Percentiles rank a stretch among this genome's conserved stretches.
phyloP scores from a whole-genome alignment of 768 basidiomycete species.

The Termitomyces heimii region DNA sequence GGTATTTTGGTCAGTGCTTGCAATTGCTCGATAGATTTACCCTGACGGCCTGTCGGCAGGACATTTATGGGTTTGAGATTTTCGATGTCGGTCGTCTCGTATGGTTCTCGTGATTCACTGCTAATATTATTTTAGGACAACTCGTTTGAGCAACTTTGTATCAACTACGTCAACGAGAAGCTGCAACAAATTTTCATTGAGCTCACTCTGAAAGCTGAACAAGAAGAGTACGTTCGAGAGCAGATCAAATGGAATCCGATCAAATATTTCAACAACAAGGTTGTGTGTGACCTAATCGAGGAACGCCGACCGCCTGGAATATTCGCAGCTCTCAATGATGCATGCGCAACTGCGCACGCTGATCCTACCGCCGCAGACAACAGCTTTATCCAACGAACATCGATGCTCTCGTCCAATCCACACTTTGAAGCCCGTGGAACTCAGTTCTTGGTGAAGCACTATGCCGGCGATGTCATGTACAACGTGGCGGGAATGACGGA shows the following conservation, averaged over 20 bases:
- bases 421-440: conserved; percentile 94
- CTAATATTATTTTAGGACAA: conserved; percentile 56
- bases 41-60: conserved; percentile 34
- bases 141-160: conserved; percentile 96
- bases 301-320: conserved; percentile 95
- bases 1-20: conserved; percentile 71
- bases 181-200: conserved; percentile 99
- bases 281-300: conserved; percentile 98
- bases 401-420: conserved; percentile 74
- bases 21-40: neutral
- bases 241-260: conserved; percentile 99
- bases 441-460: conserved; percentile 94
- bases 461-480: conserved; percentile 98
- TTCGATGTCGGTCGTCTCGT: conserved; percentile 59
- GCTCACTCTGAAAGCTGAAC: conserved; percentile 96
- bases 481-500: conserved; percentile 98
- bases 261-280: conserved; percentile 98
- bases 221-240: conserved; percentile 98
- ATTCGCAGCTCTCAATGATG: conserved; percentile 96
- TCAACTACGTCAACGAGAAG: conserved; percentile 99
- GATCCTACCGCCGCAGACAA: conserved; percentile 95
- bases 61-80: conserved; percentile 99
- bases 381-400: conserved; percentile 90
- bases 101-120: neutral
- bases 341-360: conserved; percentile 98